Conservation (phyloP, 495 filamentous ascomycete genomes). For the Neurospora pannonica region DNA sequence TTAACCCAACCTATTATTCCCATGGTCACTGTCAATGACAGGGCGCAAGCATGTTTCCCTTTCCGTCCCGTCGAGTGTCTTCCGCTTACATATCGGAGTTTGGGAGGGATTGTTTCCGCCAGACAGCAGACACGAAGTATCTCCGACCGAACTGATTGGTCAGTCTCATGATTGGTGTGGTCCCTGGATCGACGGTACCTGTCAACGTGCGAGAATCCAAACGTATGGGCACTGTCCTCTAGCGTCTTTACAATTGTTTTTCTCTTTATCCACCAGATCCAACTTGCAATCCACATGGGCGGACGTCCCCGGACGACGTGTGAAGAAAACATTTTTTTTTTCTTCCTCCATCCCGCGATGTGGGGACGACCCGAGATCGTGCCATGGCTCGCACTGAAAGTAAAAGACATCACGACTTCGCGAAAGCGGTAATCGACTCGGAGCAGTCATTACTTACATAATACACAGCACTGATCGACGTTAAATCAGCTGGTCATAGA, state of each 20-base stretch:
- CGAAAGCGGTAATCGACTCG: background rate
- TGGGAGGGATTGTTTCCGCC: background rate
- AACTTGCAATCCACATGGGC: background rate
- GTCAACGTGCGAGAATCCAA: background rate
- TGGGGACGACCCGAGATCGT: background rate
- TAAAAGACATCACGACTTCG: background rate
- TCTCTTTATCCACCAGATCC: background rate
- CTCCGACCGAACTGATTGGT: background rate
- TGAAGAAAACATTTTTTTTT: background rate
- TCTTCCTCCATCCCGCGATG: background rate
- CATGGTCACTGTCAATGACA: background rate
- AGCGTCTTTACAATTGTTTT: background rate
- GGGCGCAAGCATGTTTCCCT: background rate
- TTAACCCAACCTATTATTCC: background rate
- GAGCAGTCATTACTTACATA: background rate
- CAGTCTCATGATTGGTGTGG: background rate
- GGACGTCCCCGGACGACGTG: background rate
- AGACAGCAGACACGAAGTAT: background rate
- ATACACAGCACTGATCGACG: background rate
- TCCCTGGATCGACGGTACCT: background rate
- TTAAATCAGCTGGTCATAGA: background rate
- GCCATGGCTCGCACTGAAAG: background rate
- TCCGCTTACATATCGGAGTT: background rate
- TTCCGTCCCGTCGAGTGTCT: background rate
- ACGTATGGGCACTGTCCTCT: background rate